Evolutionary conservation across 768 basidiomycete genomes (phyloP).

Genomic region (Russula brevipes): DNA sequence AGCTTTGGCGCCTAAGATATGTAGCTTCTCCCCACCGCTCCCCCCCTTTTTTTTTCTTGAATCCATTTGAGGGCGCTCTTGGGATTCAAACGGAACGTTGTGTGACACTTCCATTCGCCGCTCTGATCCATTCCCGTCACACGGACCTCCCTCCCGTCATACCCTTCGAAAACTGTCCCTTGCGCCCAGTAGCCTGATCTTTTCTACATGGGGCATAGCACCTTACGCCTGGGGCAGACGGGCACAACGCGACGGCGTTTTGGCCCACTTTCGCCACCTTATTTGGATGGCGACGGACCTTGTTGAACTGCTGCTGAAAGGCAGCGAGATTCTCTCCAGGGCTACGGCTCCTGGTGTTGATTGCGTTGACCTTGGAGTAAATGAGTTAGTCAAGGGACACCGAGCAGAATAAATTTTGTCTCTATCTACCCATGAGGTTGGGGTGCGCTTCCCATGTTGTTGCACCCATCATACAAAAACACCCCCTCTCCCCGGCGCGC

Average conservation of each 20-base stretch:
- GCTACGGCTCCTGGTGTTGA: not conserved
- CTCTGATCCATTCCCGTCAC: not conserved
- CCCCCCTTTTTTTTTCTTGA: not conserved
- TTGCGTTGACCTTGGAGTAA: not conserved
- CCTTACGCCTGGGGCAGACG: constrained; percentile 2
- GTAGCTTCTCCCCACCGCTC: too few relatives aligned
- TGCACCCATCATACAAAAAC: not conserved
- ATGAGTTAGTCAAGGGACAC: not conserved
- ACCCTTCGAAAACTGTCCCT: not conserved
- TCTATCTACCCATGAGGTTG: constrained; percentile 1
- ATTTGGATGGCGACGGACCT: not conserved
- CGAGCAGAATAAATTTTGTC: not conserved
- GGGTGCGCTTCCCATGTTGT: constrained; percentile 3
- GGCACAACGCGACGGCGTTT: not conserved
- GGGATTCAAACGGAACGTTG: not conserved
- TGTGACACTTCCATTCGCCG: not conserved
- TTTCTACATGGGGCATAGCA: constrained; percentile 7
- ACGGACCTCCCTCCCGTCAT: not conserved
- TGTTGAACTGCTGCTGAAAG: not conserved
- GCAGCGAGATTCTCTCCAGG: not conserved
- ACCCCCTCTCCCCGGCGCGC: too few relatives aligned
- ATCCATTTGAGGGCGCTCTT: not conserved
- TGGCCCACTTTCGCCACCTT: not conserved
- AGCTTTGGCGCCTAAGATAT: not conserved
- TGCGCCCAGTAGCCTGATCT: not conserved